Evolutionary conservation across 169 alveolate species (phyloP), one percentile per base, ranked within the genome.

Genomic region (Cryptosporidium bovis): DNA sequence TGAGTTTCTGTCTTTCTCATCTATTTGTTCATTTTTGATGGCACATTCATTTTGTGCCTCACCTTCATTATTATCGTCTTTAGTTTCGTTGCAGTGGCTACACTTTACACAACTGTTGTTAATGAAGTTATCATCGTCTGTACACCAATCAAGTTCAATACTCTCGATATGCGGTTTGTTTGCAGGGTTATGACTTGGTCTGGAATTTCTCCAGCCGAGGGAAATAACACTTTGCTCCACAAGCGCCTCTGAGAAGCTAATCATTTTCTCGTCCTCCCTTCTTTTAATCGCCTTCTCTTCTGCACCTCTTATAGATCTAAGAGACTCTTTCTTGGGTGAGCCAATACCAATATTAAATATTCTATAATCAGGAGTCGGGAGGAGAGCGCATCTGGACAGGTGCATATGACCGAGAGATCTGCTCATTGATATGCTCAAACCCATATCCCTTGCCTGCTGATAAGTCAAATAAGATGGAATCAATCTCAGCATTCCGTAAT

Each of bases 361-460:
- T 34, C 36, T 40, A 53, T 71, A 71, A n/a, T 71, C 84, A 12
- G 84, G 84, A 16, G 55, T 71, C 7, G 84, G 84, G 7, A 71
- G 31, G 16, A 71, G 56, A 12, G 84, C 84, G 40, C 84, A 71
- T 16, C 84, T 51, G n/a, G 84, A 71, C 33, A 71, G 68, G 40
- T 71, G 68, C 84, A 71, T 71, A 20, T 71, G 84, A 3, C 84
- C 84, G 4, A 71, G 84, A 55, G 84, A 71, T 71, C 84, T 71
- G 44, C 84, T 71, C 84, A 71, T 71, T 4, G 84, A 71, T 51
- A 71, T 71, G 27, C 84, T 71, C 44, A 71, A 36, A 3, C 84
- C 84, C 62, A 71, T 18, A 10, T 71, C 84, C 16, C 84, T 71
- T 13, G 84, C 84, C 56, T 71, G 84, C 6, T 65, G 56, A 16